These are phyloP conservation scores for Suillus subalutaceus DNA, from an alignment of 768 basidiomycete genomes.

Conservation along the genomic window DNA sequence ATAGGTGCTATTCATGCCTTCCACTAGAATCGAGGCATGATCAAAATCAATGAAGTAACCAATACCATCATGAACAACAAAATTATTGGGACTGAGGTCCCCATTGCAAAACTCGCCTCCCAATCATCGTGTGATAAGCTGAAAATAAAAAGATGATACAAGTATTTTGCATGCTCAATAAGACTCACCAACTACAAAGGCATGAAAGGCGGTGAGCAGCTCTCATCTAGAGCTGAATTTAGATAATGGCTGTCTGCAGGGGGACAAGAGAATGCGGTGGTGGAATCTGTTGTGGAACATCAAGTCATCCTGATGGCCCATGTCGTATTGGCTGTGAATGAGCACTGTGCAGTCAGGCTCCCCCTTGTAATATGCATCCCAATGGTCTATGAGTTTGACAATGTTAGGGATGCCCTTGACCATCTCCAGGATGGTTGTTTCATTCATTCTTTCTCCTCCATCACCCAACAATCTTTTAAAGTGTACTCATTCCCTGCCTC, in stretches of 20 bases:
- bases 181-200: not conserved
- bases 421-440: not conserved
- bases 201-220: not conserved
- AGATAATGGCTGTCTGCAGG: not conserved
- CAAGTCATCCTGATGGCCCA: not conserved
- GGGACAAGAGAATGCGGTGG: not conserved
- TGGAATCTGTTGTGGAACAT: not conserved
- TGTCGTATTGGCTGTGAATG: not conserved
- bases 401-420: not conserved
- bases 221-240: not conserved
- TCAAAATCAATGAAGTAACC: too few relatives aligned
- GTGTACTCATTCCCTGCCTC: not conserved
- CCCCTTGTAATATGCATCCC: not conserved
- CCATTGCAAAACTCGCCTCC: not conserved
- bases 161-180: constrained; percentile 1
- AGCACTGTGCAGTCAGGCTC: not conserved
- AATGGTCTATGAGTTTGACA: not conserved
- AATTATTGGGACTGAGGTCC: not conserved
- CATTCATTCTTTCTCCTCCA: not conserved
- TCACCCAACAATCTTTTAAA: not conserved
- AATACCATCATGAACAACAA: not conserved
- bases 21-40: not conserved
- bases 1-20: not conserved
- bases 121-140: not conserved
- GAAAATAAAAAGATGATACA: not conserved